Conservation (phyloP, 768 basidiomycete species). For the Stropharia rugosoannulata region DNA sequence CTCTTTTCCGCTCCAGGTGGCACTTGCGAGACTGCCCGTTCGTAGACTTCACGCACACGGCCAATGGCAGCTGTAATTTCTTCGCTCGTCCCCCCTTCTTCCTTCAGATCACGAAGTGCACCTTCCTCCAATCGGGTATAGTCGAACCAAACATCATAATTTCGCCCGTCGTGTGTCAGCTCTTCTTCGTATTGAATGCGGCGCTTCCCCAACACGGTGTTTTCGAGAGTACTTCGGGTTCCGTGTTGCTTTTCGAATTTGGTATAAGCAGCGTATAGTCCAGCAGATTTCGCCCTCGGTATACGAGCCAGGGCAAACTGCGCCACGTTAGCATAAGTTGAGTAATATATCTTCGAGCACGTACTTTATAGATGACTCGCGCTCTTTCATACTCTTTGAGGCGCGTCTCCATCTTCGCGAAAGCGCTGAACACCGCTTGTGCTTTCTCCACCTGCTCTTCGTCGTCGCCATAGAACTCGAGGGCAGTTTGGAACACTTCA, state of each 20-base stretch:
- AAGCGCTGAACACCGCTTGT: conserved; percentile 89
- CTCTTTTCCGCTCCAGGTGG: conserved; percentile 94
- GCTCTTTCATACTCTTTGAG: conserved; percentile 97
- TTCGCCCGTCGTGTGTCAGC: conserved; percentile 83
- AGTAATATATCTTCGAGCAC: conserved; percentile 10
- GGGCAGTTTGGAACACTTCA: conserved; percentile 86
- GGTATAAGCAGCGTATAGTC: conserved; percentile 89
- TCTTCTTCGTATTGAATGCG: conserved; percentile 99
- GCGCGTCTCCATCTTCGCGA: conserved; percentile 97
- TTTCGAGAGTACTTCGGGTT: conserved; percentile 81
- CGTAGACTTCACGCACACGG: conserved; percentile 91
- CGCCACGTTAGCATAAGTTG: background rate
- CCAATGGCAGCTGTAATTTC: conserved; percentile 61
- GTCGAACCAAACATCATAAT: conserved; percentile 99
- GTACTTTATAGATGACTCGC: conserved; percentile 93
- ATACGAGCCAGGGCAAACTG: conserved; percentile 95
- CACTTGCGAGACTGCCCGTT: conserved; percentile 92
- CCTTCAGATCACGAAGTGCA: conserved; percentile 70
- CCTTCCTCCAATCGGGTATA: conserved; percentile 92
- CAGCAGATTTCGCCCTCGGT: conserved; percentile 87
- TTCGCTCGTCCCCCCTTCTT: conserved; percentile 71
- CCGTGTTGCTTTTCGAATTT: conserved; percentile 99
- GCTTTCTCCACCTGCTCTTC: conserved; percentile 95
- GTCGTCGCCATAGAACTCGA: conserved; percentile 89
- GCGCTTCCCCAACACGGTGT: conserved; percentile 95